Evolutionary conservation across 306 rosid genomes (phyloP), one percentile per base, ranked within the genome.

Genomic region (Pyrus bretschneideri): DNA sequence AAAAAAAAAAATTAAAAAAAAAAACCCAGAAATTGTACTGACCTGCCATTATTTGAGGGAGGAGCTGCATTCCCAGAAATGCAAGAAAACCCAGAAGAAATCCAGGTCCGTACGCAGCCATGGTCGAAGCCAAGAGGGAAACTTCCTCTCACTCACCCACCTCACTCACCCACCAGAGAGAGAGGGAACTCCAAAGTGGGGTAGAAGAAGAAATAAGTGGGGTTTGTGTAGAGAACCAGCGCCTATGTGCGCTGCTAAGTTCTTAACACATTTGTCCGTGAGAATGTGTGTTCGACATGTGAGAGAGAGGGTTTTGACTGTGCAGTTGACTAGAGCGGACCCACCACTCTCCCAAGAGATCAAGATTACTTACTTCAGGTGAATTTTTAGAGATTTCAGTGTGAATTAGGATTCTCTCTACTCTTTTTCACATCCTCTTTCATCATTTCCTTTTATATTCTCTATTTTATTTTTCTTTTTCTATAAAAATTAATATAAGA

Each of bases 1-100:
- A 25, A 25, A 1, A 25, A 25, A 12, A 75, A 73, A 83, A 84
- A 33, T 0, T 6, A 5, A 60, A 76, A 81, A 70, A 29, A 70
- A 46, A 4, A 22, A 44, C 58, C 69, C 77, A 76, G 69, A 14
- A 77, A 80, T 83, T 23, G 3, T 15, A 42, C 96, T 76, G 67
- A 95, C 97, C 99, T 72, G 99, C 96, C 86, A 87, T 87, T 81
- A 75, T 78, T 29, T 70, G 49, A 76, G 87, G 92, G 69, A 89
- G 77, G 52, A 92, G 83, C 69, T 89, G 88, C 87, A 82, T 77
- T 81, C 85, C 94, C 61, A 93, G 82, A 82, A 95, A 83, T 55
- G 78, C 66, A 62, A 92, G 70, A 70, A 84, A 73, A 67, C 88
- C 89, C 74, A 91, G 76, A 60, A 90, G 84, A 72, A 80, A 84